Base-by-base conservation (phyloP, 164 flowering plant genomes). In the Aristolochia contorta region DNA sequence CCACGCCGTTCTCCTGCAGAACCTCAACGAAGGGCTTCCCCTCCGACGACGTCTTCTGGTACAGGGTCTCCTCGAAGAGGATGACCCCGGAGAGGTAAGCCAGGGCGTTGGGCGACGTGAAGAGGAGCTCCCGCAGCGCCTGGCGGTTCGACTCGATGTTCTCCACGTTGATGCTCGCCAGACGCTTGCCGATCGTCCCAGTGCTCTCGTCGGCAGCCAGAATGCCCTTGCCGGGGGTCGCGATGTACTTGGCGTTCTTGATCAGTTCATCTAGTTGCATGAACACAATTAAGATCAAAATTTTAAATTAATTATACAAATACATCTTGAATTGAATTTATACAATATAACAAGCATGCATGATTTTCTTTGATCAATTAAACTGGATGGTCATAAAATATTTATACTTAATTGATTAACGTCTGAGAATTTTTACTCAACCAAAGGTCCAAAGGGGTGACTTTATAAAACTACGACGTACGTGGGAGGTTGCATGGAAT, bases 141-240 rank as follows among this genome's bases (percentile, higher is more conserved):
- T 79, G 96, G 57, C 96, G 86, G 67, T 79, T 87, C 59, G 89
- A 64, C 70, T 87, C 91, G 22, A 79, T 76, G 79, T 87, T 87
- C 75, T 87, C 96, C 0, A 87, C 96, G 33, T 81, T 84, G 60
- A 87, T 87, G 80, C 89, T 82, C 5, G 87, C 54, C 8, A 87
- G 75, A 13, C 96, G 96, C 69, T 85, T 87, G 6, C 95, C 95
- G 24, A 85, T 88, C 19, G 96, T 88, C 64, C 89, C 89, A 0
- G 89, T 85, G 77, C 89, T 84, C 82, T 88, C 96, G 57, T 85
- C 91, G 0, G 89, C 96, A 0, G 91, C 96, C 32, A 88, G 74
- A 24, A 84, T 88, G 6, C 91, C 91, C 76, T 84, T 88, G 51
- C 91, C 91, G 0, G 90, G 96, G 0, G 88, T 81, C 16, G 89